A percentile compares a stretch with the other conserved stretches of the same genome.
Evolutionary conservation across 441 rosid species (phyloP).

Genomic region (Gossypium laxum): DNA sequence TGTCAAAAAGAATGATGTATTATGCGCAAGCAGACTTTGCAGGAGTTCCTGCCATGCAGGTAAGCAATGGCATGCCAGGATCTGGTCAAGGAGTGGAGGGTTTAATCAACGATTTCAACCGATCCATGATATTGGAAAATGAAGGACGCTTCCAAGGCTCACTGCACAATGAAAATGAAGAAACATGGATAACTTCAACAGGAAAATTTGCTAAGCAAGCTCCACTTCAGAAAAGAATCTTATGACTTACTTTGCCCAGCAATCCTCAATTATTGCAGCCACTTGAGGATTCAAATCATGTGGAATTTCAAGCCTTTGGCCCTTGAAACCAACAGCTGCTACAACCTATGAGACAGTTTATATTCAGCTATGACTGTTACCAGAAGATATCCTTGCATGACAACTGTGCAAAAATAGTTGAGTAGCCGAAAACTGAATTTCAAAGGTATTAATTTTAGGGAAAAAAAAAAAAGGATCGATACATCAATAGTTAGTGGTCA

Average conservation of each 20-base stretch:
- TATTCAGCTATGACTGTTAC: neutral
- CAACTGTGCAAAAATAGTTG: neutral
- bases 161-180: constrained; percentile 31
- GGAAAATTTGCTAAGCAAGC: neutral
- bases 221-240: neutral
- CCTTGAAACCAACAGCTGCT: constrained; percentile 90
- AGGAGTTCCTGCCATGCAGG: constrained; percentile 20
- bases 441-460: neutral
- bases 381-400: constrained; percentile 1
- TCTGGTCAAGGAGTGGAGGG: constrained; percentile 45
- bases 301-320: constrained; percentile 85
- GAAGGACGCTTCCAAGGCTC: constrained; percentile 98
- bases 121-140: constrained; percentile 72
- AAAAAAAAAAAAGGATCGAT: neutral
- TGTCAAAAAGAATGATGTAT: constrained; percentile 45
- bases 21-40: constrained; percentile 39
- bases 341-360: constrained; percentile 50
- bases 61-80: constrained; percentile 39
- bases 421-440: neutral
- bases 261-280: constrained; percentile 73
- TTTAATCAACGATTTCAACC: constrained; percentile 65
- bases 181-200: neutral
- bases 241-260: constrained; percentile 76
- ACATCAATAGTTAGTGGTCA: neutral
- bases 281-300: constrained; percentile 63